Conservation (phyloP, 805 yeast genomes). For the Barnettozyma wickerhamii region DNA sequence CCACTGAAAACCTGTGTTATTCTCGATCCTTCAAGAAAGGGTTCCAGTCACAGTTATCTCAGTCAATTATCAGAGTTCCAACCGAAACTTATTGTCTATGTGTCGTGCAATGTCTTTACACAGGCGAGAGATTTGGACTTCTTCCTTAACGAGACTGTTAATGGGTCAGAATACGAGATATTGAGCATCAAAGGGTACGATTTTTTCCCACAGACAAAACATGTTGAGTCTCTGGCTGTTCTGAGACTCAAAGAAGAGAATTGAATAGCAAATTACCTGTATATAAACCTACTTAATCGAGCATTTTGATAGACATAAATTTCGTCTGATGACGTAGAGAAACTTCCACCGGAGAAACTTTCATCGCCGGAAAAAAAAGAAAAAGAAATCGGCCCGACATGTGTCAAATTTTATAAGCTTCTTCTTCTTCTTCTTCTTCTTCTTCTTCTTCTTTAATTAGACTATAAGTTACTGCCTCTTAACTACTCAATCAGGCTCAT, state of each 20-base stretch:
- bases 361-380: too few species aligned
- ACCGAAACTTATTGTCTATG: conserved; percentile 82
- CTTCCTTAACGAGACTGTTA: conserved; percentile 58
- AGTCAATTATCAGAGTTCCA: conserved; percentile 77
- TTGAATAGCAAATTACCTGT: too few species aligned
- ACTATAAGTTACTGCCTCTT: too few species aligned
- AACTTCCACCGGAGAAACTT: too few species aligned
- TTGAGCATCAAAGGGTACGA: conserved; percentile 89
- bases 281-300: too few species aligned
- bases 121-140: conserved; percentile 91
- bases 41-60: conserved; percentile 82
- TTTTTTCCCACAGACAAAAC: conserved; percentile 92
- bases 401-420: too few species aligned
- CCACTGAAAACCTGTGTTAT: conserved; percentile 84
- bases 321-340: too few species aligned
- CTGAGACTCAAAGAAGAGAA: conserved; percentile 26
- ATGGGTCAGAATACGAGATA: conserved; percentile 59
- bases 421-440: too few species aligned
- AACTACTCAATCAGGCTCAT: too few species aligned
- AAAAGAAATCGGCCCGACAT: too few species aligned
- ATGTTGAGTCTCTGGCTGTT: conserved; percentile 82
- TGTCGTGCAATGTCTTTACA: conserved; percentile 96
- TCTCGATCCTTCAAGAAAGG: conserved; percentile 95
- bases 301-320: too few species aligned
- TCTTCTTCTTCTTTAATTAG: too few species aligned